These are phyloP conservation scores for Sarocladiaceae sp. DNA, from an alignment of 2,329 filamentous ascomycete genomes.

Conservation along the genomic window DNA sequence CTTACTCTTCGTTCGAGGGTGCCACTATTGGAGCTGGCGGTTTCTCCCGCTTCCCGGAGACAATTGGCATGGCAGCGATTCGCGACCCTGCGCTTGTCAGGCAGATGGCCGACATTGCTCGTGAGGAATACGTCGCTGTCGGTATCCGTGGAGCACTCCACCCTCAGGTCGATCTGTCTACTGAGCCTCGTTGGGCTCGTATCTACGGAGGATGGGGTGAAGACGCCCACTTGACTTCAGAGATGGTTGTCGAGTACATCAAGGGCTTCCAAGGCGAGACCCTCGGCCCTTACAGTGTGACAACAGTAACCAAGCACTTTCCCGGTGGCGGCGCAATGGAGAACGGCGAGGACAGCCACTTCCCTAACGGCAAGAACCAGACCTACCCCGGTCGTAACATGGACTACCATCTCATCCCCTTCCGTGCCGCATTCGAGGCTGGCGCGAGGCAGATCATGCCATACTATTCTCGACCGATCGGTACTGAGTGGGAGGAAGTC, in stretches of 20 bases:
- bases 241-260: constrained; percentile 38
- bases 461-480: constrained; percentile 44
- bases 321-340: constrained; percentile 45
- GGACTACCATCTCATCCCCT: constrained; percentile 45
- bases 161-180: constrained; percentile 46
- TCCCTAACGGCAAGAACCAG: constrained; percentile 46
- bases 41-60: constrained; percentile 49
- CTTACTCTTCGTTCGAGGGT: constrained; percentile 37
- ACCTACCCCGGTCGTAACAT: constrained; percentile 47
- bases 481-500: constrained; percentile 40
- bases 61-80: constrained; percentile 44
- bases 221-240: constrained; percentile 36
- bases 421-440: constrained; percentile 44
- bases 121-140: constrained; percentile 39
- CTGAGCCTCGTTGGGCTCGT: constrained; percentile 47
- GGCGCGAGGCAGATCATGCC: constrained; percentile 49
- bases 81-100: constrained; percentile 37
- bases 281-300: constrained; percentile 39
- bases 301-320: constrained; percentile 50
- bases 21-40: constrained; percentile 36
- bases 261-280: constrained; percentile 41
- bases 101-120: constrained; percentile 43
- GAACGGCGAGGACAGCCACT: constrained; percentile 48
- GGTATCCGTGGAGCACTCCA: constrained; percentile 43
- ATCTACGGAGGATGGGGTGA: constrained; percentile 43